Base-by-base conservation (phyloP, 1,139 yeast genomes). In the Geotrichum histeridarum region DNA sequence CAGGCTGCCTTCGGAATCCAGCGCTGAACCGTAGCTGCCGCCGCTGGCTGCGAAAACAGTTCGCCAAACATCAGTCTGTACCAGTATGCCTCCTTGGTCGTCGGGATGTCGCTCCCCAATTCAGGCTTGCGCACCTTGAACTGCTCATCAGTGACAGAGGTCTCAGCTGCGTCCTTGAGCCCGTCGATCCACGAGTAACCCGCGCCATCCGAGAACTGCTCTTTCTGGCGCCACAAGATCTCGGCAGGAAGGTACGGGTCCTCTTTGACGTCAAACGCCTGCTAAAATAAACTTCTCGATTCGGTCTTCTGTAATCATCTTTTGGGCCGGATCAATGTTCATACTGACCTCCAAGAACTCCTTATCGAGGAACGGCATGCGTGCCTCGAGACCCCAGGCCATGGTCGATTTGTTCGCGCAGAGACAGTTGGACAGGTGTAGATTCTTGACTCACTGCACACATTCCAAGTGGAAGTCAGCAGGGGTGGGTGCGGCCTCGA, bases 301-400 rank as follows among this genome's bases (percentile, higher is more conserved):
- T 57, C 89, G 93, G 59, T 80, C 83, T 46, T 15, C n/a, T 17
- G 73, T 63, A 72, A 93, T 93, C 73, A 90, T 69, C 78, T 93
- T 94, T 67, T 93, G 96, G 64, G 80, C 80, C 61, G 99, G 98
- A 74, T 86, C 84, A 69, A 93, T 86, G 84, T 86, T 85, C 97
- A 93, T 86, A 73, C 94, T 83, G 49, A 88, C 84, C 67, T 91
- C 90, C 73, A 93, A 78, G 80, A 93, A 93, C 70, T 84, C 80
- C 76, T 84, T 88, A 74, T 93, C 99, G 75, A 93, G 81, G 85
- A 93, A 93, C 63, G 99, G 99, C 65, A 93, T 99, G 76, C 99
- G 87, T 58, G 99, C 99, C 77, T 93, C 99, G 63, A 93, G 81
- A 72, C 99, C 99, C 99, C 99, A 94, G 41, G 99, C 98, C 97